phyloP scores from a whole-genome alignment of 176 grass and related monocot genomes.

The Bolboschoenus planiculmis region DNA sequence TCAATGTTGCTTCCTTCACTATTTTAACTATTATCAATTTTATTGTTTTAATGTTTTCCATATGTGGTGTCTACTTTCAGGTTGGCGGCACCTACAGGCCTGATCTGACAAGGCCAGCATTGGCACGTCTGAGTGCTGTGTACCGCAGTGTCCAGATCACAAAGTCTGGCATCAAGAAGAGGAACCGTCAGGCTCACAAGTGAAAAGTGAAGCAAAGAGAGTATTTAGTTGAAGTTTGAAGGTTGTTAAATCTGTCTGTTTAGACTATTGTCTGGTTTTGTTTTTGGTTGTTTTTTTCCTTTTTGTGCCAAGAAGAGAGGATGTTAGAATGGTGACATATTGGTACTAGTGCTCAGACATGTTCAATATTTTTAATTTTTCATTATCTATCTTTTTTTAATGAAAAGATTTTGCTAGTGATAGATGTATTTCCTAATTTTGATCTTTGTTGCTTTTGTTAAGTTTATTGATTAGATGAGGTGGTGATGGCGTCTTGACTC shows the following conservation, averaged over 20 bases:
- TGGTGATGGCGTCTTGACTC: neutral
- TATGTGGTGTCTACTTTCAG: neutral
- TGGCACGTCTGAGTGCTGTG: conserved; percentile 50
- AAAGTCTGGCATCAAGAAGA: conserved; percentile 83
- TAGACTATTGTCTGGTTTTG: neutral
- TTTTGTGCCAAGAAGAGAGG: neutral
- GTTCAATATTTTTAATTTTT: neutral
- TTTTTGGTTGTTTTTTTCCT: neutral
- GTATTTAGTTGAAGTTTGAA: neutral
- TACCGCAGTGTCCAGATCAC: conserved; percentile 76
- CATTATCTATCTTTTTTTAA: neutral
- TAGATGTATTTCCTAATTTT: neutral
- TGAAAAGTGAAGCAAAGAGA: neutral
- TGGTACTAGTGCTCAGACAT: neutral
- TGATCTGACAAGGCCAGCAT: conserved; percentile 68
- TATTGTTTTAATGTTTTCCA: neutral
- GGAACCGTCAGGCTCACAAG: conserved; percentile 56
- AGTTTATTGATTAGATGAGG: neutral
- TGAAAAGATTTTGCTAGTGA: neutral
- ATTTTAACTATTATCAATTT: neutral
- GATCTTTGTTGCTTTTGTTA: neutral
- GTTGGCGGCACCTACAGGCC: conserved; percentile 73
- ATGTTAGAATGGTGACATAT: conserved; percentile 13
- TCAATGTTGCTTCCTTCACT: neutral
- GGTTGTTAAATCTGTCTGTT: neutral